Evolutionary conservation across 345 rosid species (phyloP).

Genomic region (Citrus cavaleriei): DNA sequence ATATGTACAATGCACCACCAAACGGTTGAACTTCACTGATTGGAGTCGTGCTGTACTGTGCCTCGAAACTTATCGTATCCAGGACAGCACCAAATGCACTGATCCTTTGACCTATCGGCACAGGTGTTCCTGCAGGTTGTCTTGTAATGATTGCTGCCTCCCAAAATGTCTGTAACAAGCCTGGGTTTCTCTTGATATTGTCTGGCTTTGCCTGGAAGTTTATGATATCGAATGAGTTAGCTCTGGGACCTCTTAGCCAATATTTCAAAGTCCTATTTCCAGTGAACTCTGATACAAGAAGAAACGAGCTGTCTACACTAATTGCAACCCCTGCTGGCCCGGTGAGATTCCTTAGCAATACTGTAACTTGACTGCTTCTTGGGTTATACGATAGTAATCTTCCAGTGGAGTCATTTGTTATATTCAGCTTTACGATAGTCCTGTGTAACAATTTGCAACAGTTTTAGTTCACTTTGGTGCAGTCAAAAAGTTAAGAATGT

Average conservation of each 20-base stretch:
- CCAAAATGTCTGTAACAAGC: slow-evolving; percentile 3
- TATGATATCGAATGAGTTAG: neutral
- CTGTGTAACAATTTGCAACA: too few relatives aligned
- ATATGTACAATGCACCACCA: neutral
- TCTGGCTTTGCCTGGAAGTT: neutral
- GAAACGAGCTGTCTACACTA: neutral
- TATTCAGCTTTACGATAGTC: too few relatives aligned
- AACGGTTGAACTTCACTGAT: slow-evolving; percentile 16
- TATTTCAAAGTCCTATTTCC: slow-evolving; percentile 1
- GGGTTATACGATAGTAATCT: too few relatives aligned
- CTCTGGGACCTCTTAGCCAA: slow-evolving; percentile 15
- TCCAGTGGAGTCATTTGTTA: too few relatives aligned
- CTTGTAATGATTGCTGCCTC: neutral
- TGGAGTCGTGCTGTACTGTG: neutral
- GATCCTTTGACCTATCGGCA: slow-evolving; percentile 6
- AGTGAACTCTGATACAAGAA: slow-evolving; percentile 9
- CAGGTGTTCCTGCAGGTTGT: too few relatives aligned
- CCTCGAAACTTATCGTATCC: neutral
- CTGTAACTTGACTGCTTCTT: too few relatives aligned
- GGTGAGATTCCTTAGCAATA: slow-evolving; percentile 4
- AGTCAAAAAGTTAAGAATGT: too few relatives aligned
- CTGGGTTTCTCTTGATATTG: slow-evolving; percentile 11
- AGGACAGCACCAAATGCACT: neutral
- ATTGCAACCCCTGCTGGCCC: slow-evolving; percentile 14
- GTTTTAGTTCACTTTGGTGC: too few relatives aligned